Conservation (phyloP, 306 rosid genomes). For the Vigna radiata region DNA sequence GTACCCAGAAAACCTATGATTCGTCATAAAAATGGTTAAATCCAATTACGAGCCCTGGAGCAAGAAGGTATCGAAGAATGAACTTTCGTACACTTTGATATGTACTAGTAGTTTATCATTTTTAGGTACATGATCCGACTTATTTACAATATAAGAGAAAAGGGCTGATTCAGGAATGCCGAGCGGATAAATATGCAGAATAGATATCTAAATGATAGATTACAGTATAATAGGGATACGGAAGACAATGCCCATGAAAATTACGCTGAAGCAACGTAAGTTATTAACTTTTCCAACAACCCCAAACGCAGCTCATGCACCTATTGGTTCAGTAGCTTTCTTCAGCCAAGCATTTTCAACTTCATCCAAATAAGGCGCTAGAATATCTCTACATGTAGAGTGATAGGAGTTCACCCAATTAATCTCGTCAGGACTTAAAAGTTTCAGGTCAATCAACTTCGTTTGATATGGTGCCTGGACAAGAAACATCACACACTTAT, state of each 20-base stretch:
- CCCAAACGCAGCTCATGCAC: constrained; percentile 49
- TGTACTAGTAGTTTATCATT: background rate
- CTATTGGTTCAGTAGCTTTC: constrained; percentile 82
- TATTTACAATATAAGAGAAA: background rate
- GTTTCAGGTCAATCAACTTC: constrained; percentile 79
- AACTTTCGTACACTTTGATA: constrained; percentile 8
- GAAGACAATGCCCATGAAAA: constrained; percentile 17
- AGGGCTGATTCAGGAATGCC: background rate
- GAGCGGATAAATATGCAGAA: background rate
- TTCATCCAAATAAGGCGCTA: constrained; percentile 69
- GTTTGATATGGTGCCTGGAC: constrained; percentile 87
- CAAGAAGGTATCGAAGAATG: background rate
- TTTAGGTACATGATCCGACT: constrained; percentile 28
- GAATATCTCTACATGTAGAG: constrained; percentile 74
- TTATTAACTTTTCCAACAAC: constrained; percentile 15
- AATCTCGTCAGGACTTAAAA: constrained; percentile 72
- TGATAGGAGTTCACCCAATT: constrained; percentile 89
- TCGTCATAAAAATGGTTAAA: background rate
- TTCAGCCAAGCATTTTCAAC: constrained; percentile 84
- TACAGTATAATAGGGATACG: constrained; percentile 8
- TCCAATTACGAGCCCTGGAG: background rate
- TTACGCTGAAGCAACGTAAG: constrained; percentile 6
- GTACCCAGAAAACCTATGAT: background rate
- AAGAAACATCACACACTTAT: constrained; percentile 39
- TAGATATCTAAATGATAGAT: constrained; percentile 23